Conservation (phyloP, 345 rosid species). For the Brassica napus region DNA sequence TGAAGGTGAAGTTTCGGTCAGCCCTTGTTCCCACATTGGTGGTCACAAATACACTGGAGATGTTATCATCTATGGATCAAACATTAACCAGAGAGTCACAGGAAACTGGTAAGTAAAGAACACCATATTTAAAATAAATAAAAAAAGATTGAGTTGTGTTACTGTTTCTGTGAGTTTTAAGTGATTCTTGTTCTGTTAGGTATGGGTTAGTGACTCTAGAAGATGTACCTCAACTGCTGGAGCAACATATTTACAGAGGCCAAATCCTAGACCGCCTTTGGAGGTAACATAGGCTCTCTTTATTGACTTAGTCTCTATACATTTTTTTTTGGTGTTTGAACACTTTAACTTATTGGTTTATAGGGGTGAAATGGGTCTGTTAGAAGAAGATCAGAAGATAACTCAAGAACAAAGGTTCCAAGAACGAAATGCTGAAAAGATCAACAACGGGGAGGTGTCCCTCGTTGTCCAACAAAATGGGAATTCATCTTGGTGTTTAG, state of each 20-base stretch:
- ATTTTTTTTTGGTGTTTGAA: neutral
- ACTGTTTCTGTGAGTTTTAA: neutral
- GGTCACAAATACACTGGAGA: conserved; percentile 95
- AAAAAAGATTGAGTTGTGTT: neutral
- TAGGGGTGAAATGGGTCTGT: conserved; percentile 93
- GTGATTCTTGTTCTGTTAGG: conserved; percentile 43
- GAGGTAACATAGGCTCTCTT: conserved; percentile 57
- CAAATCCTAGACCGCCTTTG: conserved; percentile 76
- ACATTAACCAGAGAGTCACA: conserved; percentile 52
- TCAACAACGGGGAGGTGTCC: conserved; percentile 34
- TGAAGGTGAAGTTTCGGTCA: conserved; percentile 79
- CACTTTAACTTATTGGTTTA: neutral
- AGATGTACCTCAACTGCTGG: conserved; percentile 63
- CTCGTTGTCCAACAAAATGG: conserved; percentile 53
- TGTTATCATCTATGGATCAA: conserved; percentile 76
- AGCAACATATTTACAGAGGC: conserved; percentile 74
- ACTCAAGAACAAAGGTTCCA: conserved; percentile 61
- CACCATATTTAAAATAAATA: neutral
- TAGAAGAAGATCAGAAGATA: conserved; percentile 68
- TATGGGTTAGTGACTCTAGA: conserved; percentile 88
- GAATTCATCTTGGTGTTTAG: conserved; percentile 54
- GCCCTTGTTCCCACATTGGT: conserved; percentile 97
- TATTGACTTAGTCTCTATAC: neutral
- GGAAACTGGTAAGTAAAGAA: conserved; percentile 76
- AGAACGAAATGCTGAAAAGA: conserved; percentile 42